phyloP scores from a whole-genome alignment of 2,329 filamentous ascomycete species.

The Fusarium sp. region DNA sequence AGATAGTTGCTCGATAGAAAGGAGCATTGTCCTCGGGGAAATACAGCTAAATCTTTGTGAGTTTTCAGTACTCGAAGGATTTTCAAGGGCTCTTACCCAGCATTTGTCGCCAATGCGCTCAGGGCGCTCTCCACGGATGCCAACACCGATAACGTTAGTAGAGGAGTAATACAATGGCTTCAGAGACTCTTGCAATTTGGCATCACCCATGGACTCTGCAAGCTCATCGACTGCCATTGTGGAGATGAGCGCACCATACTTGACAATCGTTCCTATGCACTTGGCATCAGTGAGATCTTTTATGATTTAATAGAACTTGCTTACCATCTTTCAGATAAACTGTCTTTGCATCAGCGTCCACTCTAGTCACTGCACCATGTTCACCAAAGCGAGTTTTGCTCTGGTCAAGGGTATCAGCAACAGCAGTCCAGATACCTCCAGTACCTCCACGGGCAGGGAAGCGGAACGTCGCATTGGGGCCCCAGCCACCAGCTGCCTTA shows the following conservation, averaged over 20 bases:
- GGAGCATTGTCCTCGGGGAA: conserved; percentile 99
- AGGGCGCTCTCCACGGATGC: conserved; percentile 88
- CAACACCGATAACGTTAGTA: conserved; percentile 96
- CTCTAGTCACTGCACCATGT: conserved; percentile 82
- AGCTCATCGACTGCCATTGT: conserved; percentile 96
- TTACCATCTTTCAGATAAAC: conserved; percentile 86
- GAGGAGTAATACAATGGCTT: conserved; percentile 97
- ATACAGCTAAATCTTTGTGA: conserved; percentile 68
- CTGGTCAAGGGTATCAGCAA: conserved; percentile 90
- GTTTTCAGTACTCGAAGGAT: rapidly evolving
- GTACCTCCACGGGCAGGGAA: conserved; percentile 97
- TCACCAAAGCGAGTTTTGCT: conserved; percentile 92
- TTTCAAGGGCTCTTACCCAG: conserved; percentile 65
- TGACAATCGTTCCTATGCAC: background rate
- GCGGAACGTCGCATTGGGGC: conserved; percentile 96
- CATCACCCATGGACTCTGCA: conserved; percentile 84
- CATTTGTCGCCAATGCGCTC: conserved; percentile 99
- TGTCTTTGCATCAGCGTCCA: conserved; percentile 85
- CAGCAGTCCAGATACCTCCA: conserved; percentile 98
- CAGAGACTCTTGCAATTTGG: conserved; percentile 74
- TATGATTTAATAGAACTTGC: conserved; percentile 61
- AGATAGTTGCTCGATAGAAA: conserved; percentile 99
- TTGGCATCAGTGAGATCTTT: rapidly evolving
- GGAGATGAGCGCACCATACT: conserved; percentile 70
- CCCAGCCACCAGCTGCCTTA: conserved; percentile 97